Percentiles rank a stretch among this genome's conserved stretches.
Evolutionary conservation across 768 basidiomycete genomes (phyloP).

Genomic region (Mycena rebaudengoi): DNA sequence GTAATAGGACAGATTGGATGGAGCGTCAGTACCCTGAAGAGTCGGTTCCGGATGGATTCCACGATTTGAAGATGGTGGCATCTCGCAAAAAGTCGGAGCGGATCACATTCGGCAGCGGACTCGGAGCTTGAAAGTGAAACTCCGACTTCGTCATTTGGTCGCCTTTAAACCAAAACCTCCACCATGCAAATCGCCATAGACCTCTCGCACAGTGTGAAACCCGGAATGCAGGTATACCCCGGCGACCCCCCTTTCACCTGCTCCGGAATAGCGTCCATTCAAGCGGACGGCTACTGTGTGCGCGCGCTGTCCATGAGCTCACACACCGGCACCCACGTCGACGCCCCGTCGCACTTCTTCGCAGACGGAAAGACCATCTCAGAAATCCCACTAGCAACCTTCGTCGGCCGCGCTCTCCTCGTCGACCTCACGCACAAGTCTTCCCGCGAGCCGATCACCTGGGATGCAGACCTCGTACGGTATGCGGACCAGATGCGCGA

Average conservation of each 20-base stretch:
- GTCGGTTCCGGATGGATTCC: no score
- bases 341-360: conserved; percentile 80
- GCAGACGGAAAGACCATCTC: conserved; percentile 63
- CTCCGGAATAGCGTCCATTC: conserved; percentile 47
- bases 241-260: conserved; percentile 61
- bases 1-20: no score
- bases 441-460: conserved; percentile 59
- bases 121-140: no score
- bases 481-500: conserved; percentile 46
- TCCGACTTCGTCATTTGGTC: no score
- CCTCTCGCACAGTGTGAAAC: conserved; percentile 60
- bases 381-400: conserved; percentile 58
- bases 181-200: conserved; percentile 51
- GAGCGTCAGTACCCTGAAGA: no score
- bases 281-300: conserved; percentile 58
- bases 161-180: conserved; percentile 1
- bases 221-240: conserved; percentile 58
- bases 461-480: conserved; percentile 53
- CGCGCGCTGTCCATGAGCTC: conserved; percentile 65
- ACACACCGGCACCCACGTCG: conserved; percentile 83
- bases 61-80: no score
- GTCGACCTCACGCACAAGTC: conserved; percentile 60
- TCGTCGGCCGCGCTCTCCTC: conserved; percentile 64
- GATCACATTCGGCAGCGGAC: no score
- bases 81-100: no score